Evolutionary conservation across 2,329 filamentous ascomycete genomes (phyloP).

Genomic region (Gliomastix tumulicola): DNA sequence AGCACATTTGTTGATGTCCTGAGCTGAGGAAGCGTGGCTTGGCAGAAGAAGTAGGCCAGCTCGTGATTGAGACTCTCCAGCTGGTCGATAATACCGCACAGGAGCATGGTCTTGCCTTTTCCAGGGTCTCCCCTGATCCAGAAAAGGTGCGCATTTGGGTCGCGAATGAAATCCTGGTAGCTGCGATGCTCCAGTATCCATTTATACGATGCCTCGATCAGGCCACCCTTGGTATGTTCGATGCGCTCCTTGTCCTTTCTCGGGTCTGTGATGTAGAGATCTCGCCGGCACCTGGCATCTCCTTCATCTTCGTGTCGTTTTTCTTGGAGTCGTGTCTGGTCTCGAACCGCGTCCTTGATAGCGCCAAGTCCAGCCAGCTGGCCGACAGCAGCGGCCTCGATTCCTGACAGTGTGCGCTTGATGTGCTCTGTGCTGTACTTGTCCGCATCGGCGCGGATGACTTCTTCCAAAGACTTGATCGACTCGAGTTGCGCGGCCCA

Average conservation of each 20-base stretch:
- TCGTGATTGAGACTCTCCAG: conserved; percentile 9
- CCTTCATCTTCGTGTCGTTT: not conserved
- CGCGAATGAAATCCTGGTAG: conserved; percentile 11
- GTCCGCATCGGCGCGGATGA: not conserved
- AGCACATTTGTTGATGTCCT: conserved; percentile 31
- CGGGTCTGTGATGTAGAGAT: conserved; percentile 3
- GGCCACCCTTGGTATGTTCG: conserved; percentile 19
- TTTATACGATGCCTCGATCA: conserved; percentile 19
- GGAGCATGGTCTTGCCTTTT: conserved; percentile 32
- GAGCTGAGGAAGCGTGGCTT: conserved; percentile 24
- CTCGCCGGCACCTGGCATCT: not conserved
- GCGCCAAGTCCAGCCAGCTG: conserved; percentile 8
- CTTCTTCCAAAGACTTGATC: not conserved
- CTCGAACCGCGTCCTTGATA: conserved; percentile 13
- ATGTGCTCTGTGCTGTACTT: not conserved
- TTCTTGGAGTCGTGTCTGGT: not conserved
- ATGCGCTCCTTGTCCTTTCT: conserved; percentile 7
- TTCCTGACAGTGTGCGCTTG: not conserved
- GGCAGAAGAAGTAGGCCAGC: conserved; percentile 30
- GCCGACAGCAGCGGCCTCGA: conserved; percentile 23
- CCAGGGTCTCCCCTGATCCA: conserved; percentile 27
- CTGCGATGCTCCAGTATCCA: conserved; percentile 22
- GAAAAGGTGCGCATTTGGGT: conserved; percentile 11
- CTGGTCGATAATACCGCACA: conserved; percentile 24
- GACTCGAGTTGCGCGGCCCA: not conserved